Base-by-base conservation (phyloP, 768 basidiomycete species). In the Tricholoma hemisulphureum region DNA sequence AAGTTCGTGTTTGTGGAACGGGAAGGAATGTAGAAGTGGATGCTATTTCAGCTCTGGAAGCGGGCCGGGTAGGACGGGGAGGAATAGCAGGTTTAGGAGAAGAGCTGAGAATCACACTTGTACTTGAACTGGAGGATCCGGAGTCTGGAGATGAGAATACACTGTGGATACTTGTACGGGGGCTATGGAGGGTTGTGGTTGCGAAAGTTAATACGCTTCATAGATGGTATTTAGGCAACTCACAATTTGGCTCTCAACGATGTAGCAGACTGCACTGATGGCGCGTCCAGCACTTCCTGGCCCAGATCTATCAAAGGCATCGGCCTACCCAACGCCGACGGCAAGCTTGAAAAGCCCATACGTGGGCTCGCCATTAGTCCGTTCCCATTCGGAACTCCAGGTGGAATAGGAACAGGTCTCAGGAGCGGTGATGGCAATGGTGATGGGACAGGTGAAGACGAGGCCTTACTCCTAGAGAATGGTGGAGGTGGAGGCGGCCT, bases 401-500 rank as follows among this genome's bases (percentile, higher is more conserved):
- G 62, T 6, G 81, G 79, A 14, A 72, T 62, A 13, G 80, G 77
- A 5, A 81, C 77, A 0, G 85, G 83, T 14, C 81, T 77, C 54
- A 83, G 65, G n/a, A 82, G 71, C 18, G 84, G 83, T 1, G 84
- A 80, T 23, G 71, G 71, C 16, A 68, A 61, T 16, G 80, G 76
- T 2, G 77, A 77, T 2, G 76, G 75, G n/a, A 72, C 70, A 5
- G 77, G 70, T 26, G 77, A 69, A 0, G 76, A 69, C 3, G 74
- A 62, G 41, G 45, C 66, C 72, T 72, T 80, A 67, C 58, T 69
- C 57, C 67, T 70, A 48, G 78, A 69, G n/a, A 83, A 80, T 2
- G 83, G 82, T 1, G 87, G 87, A 0, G 87, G 87, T 0, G 83
- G 83, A 0, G 86, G 86, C 2, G 80, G 77, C 51, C 84, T 79